Percentiles rank a stretch among this genome's conserved stretches.
Conservation (phyloP, 2,329 filamentous ascomycete genomes). For the Neopestalotiopsis sp. region DNA sequence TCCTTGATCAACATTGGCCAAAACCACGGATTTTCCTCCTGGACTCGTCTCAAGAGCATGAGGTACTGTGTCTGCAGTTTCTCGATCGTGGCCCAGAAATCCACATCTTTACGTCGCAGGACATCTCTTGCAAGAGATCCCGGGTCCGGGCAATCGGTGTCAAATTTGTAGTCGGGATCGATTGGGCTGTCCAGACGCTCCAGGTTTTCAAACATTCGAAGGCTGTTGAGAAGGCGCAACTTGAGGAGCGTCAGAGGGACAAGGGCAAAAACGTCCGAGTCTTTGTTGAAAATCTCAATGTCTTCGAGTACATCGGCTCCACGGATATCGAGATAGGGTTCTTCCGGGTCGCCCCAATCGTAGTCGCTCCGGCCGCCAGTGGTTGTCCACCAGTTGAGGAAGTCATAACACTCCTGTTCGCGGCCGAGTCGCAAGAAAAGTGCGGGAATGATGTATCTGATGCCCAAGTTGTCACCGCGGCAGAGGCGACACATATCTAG, state of each 20-base stretch:
- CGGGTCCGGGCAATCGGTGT: neutral
- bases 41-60: neutral
- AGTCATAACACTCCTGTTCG: constrained; percentile 57
- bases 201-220: neutral
- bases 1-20: neutral
- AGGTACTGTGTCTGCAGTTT: neutral
- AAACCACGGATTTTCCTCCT: neutral
- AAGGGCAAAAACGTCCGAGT: neutral
- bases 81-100: neutral
- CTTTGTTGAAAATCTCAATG: neutral
- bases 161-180: neutral
- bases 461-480: constrained; percentile 49
- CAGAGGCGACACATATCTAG: constrained; percentile 49
- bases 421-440: constrained; percentile 49
- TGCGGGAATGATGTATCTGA: constrained; percentile 45
- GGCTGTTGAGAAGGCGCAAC: neutral
- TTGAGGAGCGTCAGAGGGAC: constrained; percentile 10
- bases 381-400: constrained; percentile 41
- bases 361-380: constrained; percentile 29
- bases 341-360: constrained; percentile 38
- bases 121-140: neutral
- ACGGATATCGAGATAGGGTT: constrained; percentile 30
- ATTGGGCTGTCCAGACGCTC: neutral
- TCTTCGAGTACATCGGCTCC: constrained; percentile 23
- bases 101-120: neutral